A percentile compares a stretch with the other conserved stretches of the same genome.
phyloP scores from a whole-genome alignment of 352 stramenopile species.

The Hyphochytrium catenoides region DNA sequence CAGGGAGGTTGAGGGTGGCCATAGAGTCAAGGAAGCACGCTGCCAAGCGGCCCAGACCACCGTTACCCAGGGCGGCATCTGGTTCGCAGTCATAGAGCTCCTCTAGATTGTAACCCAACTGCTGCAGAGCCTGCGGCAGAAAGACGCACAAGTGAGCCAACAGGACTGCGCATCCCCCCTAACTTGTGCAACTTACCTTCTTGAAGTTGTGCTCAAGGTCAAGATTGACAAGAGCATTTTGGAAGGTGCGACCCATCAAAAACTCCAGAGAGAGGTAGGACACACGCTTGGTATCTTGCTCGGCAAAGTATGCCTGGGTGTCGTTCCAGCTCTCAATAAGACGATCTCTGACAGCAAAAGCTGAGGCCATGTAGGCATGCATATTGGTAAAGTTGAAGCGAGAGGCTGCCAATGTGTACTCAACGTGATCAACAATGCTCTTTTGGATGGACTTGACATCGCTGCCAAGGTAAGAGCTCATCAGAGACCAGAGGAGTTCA shows the following conservation, averaged over 20 bases:
- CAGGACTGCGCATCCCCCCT: too few species aligned
- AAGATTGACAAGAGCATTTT: constrained; percentile 14
- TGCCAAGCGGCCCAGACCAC: constrained; percentile 11
- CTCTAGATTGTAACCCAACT: constrained; percentile 12
- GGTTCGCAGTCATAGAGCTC: constrained; percentile 10
- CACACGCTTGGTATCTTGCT: constrained; percentile 10
- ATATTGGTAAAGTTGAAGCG: constrained; percentile 12
- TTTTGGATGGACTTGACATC: constrained; percentile 9
- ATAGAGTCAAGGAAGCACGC: constrained; percentile 16
- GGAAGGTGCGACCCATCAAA: constrained; percentile 13
- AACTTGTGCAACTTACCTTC: too few species aligned
- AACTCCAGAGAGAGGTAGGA: constrained; percentile 14
- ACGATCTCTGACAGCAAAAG: constrained; percentile 10
- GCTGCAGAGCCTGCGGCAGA: constrained; percentile 10
- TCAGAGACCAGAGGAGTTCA: constrained; percentile 7
- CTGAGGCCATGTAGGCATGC: constrained; percentile 10
- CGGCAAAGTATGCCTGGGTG: constrained; percentile 8
- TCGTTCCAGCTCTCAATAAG: constrained; percentile 13
- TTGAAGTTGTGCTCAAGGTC: constrained; percentile 11
- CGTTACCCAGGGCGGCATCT: constrained; percentile 13
- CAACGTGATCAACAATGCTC: constrained; percentile 11
- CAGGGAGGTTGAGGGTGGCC: constrained; percentile 12
- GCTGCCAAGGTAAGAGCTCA: constrained; percentile 7
- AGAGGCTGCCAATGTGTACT: constrained; percentile 10
- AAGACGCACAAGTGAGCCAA: too few species aligned